Percentiles rank a stretch among this genome's conserved stretches.
Evolutionary conservation across 2,329 filamentous ascomycete genomes (phyloP).

Genomic region (Westerdykella ornata): DNA sequence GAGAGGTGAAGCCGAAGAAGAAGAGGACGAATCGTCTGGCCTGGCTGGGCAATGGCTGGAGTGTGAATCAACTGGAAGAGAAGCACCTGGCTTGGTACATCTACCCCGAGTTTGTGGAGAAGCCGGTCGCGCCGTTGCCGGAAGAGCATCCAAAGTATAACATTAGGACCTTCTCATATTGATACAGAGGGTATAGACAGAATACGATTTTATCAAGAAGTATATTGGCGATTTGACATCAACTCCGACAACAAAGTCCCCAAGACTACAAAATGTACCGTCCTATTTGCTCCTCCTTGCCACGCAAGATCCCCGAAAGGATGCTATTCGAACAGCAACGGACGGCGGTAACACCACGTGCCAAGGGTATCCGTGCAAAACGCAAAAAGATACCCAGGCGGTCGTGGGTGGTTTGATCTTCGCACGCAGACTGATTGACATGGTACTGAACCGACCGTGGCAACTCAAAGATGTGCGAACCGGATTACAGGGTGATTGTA

Average conservation of each 20-base stretch:
- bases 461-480: conserved; percentile 95
- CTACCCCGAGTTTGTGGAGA: conserved; percentile 36
- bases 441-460: conserved; percentile 67
- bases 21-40: conserved; percentile 24
- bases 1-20: conserved; percentile 6
- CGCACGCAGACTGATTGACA: conserved; percentile 97
- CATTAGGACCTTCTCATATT: background rate
- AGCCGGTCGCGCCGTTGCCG: conserved; percentile 29
- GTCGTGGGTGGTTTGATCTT: conserved; percentile 51
- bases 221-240: background rate
- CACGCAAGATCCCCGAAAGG: background rate
- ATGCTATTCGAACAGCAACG: background rate
- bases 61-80: conserved; percentile 19
- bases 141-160: conserved; percentile 26
- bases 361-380: conserved; percentile 29
- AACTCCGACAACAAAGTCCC: no score
- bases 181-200: background rate
- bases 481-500: background rate
- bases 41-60: conserved; percentile 33
- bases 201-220: background rate
- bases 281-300: background rate
- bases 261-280: background rate
- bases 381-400: conserved; percentile 25
- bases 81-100: conserved; percentile 40
- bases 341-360: conserved; percentile 24